phyloP scores from a whole-genome alignment of 306 rosid genomes.

The Dalbergia cochinchinensis region DNA sequence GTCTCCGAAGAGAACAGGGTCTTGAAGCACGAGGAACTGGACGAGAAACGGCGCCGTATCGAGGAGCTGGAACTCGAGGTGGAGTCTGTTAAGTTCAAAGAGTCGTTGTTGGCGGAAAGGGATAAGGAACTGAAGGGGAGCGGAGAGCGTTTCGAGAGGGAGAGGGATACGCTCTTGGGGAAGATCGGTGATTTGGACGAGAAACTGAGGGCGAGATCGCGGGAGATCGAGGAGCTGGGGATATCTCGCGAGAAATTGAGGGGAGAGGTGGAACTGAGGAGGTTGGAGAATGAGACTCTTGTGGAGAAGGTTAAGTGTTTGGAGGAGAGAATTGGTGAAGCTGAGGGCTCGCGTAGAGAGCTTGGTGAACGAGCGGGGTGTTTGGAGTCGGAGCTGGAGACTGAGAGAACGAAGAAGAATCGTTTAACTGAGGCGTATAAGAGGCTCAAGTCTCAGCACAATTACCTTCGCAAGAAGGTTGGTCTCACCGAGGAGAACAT shows the following conservation, averaged over 20 bases:
- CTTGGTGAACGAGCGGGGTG: conserved; percentile 51
- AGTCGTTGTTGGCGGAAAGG: conserved; percentile 44
- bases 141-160: conserved; percentile 51
- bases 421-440: conserved; percentile 59
- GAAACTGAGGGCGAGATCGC: conserved; percentile 42
- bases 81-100: conserved; percentile 55
- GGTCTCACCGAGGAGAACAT: conserved; percentile 69
- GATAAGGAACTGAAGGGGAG: conserved; percentile 28
- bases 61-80: conserved; percentile 58
- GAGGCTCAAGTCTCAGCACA: conserved; percentile 76
- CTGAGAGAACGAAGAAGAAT: conserved; percentile 60
- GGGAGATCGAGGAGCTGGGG: conserved; percentile 55
- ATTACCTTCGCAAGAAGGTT: conserved; percentile 62
- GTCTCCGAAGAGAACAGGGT: conserved; percentile 6
- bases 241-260: conserved; percentile 37
- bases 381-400: conserved; percentile 52
- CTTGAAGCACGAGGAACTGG: conserved; percentile 49
- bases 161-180: conserved; percentile 50
- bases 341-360: conserved; percentile 49
- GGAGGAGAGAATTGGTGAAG: conserved; percentile 54
- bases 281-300: conserved; percentile 53
- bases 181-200: conserved; percentile 56
- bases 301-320: conserved; percentile 49
- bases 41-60: conserved; percentile 48
- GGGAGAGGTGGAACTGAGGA: not conserved